phyloP scores from a whole-genome alignment of 192 early-diverging fungal genomes.

The Backusella circina region DNA sequence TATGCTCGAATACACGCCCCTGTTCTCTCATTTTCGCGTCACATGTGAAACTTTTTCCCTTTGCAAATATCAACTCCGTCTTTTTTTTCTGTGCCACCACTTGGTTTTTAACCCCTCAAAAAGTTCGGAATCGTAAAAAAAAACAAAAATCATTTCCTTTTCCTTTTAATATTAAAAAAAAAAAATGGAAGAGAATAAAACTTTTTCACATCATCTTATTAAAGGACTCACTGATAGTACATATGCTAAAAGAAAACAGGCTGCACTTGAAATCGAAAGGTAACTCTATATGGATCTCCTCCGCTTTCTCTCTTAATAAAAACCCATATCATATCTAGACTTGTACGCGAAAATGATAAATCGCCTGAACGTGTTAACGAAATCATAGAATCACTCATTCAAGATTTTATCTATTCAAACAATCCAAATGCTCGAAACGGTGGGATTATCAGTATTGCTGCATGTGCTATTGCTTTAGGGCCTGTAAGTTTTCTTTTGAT shows the following conservation, averaged over 20 bases:
- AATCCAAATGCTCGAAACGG: conserved; percentile 85
- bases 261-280: conserved; percentile 12
- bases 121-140: not conserved
- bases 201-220: conserved; percentile 2
- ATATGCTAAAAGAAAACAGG: conserved; percentile 1
- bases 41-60: not conserved
- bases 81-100: not conserved
- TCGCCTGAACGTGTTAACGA: conserved; percentile 57
- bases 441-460: conserved; percentile 89
- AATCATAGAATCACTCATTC: conserved; percentile 72
- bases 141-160: not conserved
- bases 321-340: conserved; percentile 24
- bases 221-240: conserved; percentile 4
- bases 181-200: not conserved
- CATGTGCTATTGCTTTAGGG: conserved; percentile 83
- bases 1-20: not conserved
- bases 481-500: conserved; percentile 39
- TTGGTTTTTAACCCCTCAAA: not conserved
- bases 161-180: not conserved
- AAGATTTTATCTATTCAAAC: conserved; percentile 87
- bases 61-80: not conserved
- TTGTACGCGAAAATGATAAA: conserved; percentile 64
- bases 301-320: no score
- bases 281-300: not conserved
- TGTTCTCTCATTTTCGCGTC: not conserved